These are phyloP conservation scores for Strigomonas culicis DNA, from an alignment of 208 protist genomes.

Conservation along the genomic window DNA sequence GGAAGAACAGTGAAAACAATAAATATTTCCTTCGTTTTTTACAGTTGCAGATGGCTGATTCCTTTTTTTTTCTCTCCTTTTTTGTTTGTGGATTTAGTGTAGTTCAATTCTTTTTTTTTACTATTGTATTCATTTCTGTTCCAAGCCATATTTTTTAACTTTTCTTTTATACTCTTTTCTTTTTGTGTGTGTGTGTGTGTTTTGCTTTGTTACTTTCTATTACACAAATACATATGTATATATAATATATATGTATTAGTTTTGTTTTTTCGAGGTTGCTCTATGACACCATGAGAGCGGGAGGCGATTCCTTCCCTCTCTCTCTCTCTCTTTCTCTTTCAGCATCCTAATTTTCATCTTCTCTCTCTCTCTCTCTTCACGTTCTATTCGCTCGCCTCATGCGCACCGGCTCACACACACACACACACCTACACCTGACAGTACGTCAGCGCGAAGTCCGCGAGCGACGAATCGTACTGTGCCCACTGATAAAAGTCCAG, in stretches of 20 bases:
- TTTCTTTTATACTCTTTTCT: conserved; percentile 10
- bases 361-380: no score
- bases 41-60: not conserved
- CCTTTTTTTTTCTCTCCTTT: not conserved
- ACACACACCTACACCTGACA: conserved; percentile 29
- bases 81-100: not conserved
- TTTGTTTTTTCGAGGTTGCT: no score
- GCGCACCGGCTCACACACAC: no score
- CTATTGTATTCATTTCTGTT: not conserved
- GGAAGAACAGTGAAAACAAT: conserved; percentile 1
- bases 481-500: conserved; percentile 89
- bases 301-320: no score
- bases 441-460: conserved; percentile 53
- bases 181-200: no score
- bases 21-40: conserved; percentile 3
- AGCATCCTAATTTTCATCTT: no score
- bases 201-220: no score
- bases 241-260: no score
- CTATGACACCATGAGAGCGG: no score
- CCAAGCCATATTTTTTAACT: conserved; percentile 10
- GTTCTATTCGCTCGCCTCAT: no score
- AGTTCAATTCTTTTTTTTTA: not conserved
- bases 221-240: no score
- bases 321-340: no score
- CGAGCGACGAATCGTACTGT: conserved; percentile 68